Base-by-base conservation (phyloP, 129 eudicot genomes). In the Centrapalus pauciflorus region DNA sequence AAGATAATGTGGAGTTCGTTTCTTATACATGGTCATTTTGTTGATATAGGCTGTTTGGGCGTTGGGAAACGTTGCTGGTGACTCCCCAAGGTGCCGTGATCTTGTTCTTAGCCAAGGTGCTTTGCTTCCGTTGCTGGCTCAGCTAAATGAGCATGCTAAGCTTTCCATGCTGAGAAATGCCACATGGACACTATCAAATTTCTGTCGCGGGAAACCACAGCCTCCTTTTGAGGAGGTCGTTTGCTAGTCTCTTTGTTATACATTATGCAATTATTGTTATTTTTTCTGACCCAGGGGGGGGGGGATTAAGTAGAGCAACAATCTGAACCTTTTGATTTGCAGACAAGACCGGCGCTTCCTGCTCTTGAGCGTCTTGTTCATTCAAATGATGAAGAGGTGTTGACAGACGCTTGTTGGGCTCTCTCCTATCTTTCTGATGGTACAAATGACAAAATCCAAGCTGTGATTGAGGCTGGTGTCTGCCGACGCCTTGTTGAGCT, bases 351-450 rank as follows among this genome's bases (percentile, higher is more conserved):
- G 37, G 96, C 94, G 66, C 84, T 91, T 75, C 96, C 97, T 69
- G 90, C 94, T 21, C 86, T 91, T 24, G 83, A 85, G 64, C 83
- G 78, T 14, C 96, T 91, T 77, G 78, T 87, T 43, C 80, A 87
- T 76, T 87, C 90, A 27, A 87, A 74, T 74, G 97, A 90, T 58
- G 96, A 87, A 68, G 97, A 90, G 82, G 90, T 91, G 38, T 71
- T 87, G 41, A 85, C 96, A 2, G 98, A 91, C 83, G 96, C 98
- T 25, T 91, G 96, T 64, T 87, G 96, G 98, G 96, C 98, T 69
- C 85, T 91, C 4, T 91, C 98, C 2, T 87, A 91, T 69, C 80
- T 91, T 3, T 87, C 98, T 65, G 96, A 85, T 81, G 98, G 98
- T 32, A 81, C 96, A 63, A 91, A 88, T 66, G 96, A 87, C 69